Conservation (phyloP, 2,329 filamentous ascomycete species). For the Nigrospora oryzae region DNA sequence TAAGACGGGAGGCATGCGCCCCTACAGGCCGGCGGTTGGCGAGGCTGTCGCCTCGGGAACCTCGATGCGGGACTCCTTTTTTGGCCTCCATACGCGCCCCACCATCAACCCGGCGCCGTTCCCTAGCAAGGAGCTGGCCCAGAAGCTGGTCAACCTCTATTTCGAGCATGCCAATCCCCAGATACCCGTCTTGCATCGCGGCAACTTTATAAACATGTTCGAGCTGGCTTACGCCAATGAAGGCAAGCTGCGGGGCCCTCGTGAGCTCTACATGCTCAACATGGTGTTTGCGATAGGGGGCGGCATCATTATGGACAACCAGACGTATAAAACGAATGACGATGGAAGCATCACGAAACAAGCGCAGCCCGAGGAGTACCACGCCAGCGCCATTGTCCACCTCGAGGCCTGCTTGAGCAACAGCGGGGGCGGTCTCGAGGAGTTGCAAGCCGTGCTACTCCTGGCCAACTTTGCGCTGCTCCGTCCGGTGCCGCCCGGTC, state of each 20-base stretch:
- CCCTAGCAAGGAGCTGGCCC: constrained; percentile 66
- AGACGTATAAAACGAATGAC: constrained; percentile 34
- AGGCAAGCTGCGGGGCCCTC: constrained; percentile 57
- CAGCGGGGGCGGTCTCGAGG: constrained; percentile 83
- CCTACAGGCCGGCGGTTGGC: constrained; percentile 45
- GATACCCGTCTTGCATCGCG: constrained; percentile 83
- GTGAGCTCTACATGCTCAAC: constrained; percentile 89
- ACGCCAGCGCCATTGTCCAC: constrained; percentile 88
- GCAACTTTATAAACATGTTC: constrained; percentile 83
- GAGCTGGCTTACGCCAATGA: constrained; percentile 69
- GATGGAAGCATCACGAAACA: constrained; percentile 24
- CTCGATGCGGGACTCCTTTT: constrained; percentile 92
- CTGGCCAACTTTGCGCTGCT: constrained; percentile 87
- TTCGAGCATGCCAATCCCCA: constrained; percentile 96
- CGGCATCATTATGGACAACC: constrained; percentile 72
- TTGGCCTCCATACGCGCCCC: constrained; percentile 87
- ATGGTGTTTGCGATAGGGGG: constrained; percentile 96
- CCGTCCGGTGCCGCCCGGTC: constrained; percentile 80
- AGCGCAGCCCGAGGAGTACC: constrained; percentile 87
- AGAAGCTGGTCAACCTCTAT: constrained; percentile 70
- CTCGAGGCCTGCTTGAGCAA: constrained; percentile 79
- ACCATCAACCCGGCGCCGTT: constrained; percentile 81
- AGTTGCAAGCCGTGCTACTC: constrained; percentile 85
- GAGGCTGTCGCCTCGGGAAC: constrained; percentile 50
- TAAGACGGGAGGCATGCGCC: constrained; percentile 46